A percentile compares a stretch with the other conserved stretches of the same genome.
phyloP scores from a whole-genome alignment of 768 basidiomycete genomes.

The Postia placenta region DNA sequence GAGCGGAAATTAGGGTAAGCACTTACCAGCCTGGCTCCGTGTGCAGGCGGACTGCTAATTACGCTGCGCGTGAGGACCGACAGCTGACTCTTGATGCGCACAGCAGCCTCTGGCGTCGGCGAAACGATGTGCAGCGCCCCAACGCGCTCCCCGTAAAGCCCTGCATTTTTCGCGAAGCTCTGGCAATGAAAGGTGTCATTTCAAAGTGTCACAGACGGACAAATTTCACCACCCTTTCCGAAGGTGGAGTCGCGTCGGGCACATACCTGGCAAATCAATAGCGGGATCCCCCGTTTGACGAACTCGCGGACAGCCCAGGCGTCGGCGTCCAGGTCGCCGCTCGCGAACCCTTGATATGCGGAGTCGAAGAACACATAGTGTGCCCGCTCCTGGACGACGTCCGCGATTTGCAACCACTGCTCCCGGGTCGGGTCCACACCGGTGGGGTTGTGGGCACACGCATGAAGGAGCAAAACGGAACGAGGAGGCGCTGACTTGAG shows the following conservation, averaged over 20 bases:
- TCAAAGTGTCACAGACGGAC: no score
- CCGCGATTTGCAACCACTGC: conserved; percentile 79
- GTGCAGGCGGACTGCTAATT: conserved; percentile 91
- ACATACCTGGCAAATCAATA: conserved; percentile 84
- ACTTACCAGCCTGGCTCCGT: conserved; percentile 83
- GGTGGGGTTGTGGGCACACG: conserved; percentile 96
- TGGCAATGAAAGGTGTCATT: conserved; percentile 26
- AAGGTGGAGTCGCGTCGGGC: no score
- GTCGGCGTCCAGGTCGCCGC: conserved; percentile 86
- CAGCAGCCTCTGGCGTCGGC: conserved; percentile 55
- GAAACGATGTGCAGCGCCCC: conserved; percentile 89
- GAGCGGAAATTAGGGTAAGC: conserved; percentile 1
- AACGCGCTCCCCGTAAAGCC: conserved; percentile 90
- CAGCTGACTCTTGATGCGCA: conserved; percentile 77
- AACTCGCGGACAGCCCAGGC: conserved; percentile 91
- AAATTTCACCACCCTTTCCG: background rate
- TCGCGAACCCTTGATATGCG: conserved; percentile 97
- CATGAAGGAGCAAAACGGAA: conserved; percentile 88
- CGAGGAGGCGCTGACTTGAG: conserved; percentile 61
- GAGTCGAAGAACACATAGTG: conserved; percentile 94
- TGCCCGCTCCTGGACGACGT: conserved; percentile 60
- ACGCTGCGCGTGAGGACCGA: conserved; percentile 90
- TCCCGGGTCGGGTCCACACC: conserved; percentile 89
- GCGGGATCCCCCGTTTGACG: conserved; percentile 61
- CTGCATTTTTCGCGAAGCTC: conserved; percentile 98